Conservation (phyloP, 169 alveolate genomes). For the Cryptosporidium canis region DNA sequence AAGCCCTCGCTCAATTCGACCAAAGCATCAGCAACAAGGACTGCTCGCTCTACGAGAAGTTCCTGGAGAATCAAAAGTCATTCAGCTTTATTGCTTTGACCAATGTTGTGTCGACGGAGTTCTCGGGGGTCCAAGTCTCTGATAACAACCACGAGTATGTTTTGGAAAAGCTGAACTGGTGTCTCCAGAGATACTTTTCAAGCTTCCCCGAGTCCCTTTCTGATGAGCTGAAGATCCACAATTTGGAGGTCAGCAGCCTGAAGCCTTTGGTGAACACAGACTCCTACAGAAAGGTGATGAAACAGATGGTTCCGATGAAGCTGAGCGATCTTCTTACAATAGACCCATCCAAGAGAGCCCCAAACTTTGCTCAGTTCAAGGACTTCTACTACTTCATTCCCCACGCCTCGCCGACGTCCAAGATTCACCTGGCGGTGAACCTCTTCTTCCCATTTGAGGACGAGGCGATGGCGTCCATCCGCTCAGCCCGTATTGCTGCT, state of each 20-base stretch:
- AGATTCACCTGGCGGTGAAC: background rate
- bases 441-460: constrained; percentile 1
- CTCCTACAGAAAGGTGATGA: background rate
- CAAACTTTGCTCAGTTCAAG: background rate
- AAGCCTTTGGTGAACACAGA: background rate
- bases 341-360: background rate
- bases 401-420: background rate
- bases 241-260: background rate
- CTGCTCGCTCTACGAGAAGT: background rate
- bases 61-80: background rate
- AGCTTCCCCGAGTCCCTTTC: background rate
- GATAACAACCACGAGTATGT: background rate
- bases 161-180: background rate
- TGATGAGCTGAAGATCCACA: background rate
- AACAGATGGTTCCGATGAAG: background rate
- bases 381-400: constrained; percentile 6
- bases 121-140: background rate
- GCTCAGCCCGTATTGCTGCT: background rate
- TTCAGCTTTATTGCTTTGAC: background rate
- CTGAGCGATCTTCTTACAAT: background rate
- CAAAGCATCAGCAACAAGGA: background rate
- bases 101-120: background rate
- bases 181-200: background rate
- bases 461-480: background rate
- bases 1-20: background rate